Percentiles rank a stretch among this genome's conserved stretches.
Evolutionary conservation across 1,284 basidiomycete species (phyloP).

Genomic region (Cryptococcus deneoformans): DNA sequence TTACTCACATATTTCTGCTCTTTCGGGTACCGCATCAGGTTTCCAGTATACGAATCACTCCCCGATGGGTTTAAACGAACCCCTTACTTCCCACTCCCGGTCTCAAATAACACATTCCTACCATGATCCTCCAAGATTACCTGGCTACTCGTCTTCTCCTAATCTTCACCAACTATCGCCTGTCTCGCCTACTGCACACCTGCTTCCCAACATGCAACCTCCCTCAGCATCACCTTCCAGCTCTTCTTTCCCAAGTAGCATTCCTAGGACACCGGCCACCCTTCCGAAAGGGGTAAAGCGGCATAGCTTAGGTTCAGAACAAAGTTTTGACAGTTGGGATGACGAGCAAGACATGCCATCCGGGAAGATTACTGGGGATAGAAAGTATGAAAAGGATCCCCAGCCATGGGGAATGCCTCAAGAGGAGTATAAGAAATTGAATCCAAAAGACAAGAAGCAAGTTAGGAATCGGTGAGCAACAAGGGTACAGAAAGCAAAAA

Average conservation of each 20-base stretch:
- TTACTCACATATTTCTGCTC: constrained; percentile 11
- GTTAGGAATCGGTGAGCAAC: constrained; percentile 36
- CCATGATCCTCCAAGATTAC: constrained; percentile 15
- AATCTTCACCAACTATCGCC: constrained; percentile 24
- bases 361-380: constrained; percentile 2
- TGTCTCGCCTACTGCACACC: constrained; percentile 24
- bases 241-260: constrained; percentile 18
- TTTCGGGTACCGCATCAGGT: neutral
- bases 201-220: constrained; percentile 10
- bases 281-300: constrained; percentile 11
- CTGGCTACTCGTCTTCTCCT: constrained; percentile 18
- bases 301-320: constrained; percentile 12
- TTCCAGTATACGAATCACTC: constrained; percentile 11
- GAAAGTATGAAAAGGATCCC: constrained; percentile 12
- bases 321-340: constrained; percentile 13
- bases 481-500: neutral
- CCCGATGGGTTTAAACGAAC: constrained; percentile 7
- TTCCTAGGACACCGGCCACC: constrained; percentile 7
- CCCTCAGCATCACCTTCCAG: constrained; percentile 11
- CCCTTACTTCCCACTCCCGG: neutral
- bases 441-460: constrained; percentile 45
- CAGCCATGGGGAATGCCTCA: constrained; percentile 48
- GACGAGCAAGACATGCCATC: constrained; percentile 1
- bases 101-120: constrained; percentile 10
- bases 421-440: constrained; percentile 41